Percentiles rank a stretch among this genome's conserved stretches.
Evolutionary conservation across 768 basidiomycete genomes (phyloP).

Genomic region (Rubroboletus satanas): DNA sequence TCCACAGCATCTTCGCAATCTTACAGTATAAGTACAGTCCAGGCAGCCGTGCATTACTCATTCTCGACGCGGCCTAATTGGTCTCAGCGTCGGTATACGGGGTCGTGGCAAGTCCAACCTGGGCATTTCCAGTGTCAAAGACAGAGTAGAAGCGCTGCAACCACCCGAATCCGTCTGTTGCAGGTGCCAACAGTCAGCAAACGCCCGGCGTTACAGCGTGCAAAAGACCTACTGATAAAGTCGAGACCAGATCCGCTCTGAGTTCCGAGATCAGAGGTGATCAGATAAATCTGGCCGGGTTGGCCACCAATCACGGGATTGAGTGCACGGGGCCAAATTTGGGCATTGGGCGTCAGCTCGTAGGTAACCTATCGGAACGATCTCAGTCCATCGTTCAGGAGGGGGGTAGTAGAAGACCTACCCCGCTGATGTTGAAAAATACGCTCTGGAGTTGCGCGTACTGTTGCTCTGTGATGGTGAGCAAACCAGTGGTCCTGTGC

Average conservation of each 20-base stretch:
- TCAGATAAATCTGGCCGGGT: conserved; percentile 48
- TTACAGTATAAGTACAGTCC: neutral
- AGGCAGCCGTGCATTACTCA: neutral
- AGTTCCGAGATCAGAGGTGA: conserved; percentile 51
- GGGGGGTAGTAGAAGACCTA: conserved; percentile 11
- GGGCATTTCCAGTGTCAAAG: conserved; percentile 37
- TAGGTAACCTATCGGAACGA: conserved; percentile 39
- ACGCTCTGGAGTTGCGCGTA: conserved; percentile 47
- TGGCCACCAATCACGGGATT: conserved; percentile 58
- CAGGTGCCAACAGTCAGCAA: neutral
- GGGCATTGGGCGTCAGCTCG: conserved; percentile 59
- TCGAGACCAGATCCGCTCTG: conserved; percentile 55
- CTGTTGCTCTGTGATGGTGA: conserved; percentile 49
- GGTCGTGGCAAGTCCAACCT: conserved; percentile 27
- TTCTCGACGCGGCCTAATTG: conserved; percentile 24
- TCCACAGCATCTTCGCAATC: neutral
- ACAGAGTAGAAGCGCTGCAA: conserved; percentile 60
- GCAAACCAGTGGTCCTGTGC: conserved; percentile 49
- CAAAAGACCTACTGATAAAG: conserved; percentile 49
- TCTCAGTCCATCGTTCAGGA: neutral
- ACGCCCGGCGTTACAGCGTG: neutral
- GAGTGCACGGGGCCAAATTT: conserved; percentile 63
- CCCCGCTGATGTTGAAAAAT: conserved; percentile 49
- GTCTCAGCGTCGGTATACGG: conserved; percentile 43
- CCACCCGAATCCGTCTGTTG: conserved; percentile 52